Evolutionary conservation across 2,329 filamentous ascomycete species (phyloP).

Genomic region (Rugonectria rugulosa): DNA sequence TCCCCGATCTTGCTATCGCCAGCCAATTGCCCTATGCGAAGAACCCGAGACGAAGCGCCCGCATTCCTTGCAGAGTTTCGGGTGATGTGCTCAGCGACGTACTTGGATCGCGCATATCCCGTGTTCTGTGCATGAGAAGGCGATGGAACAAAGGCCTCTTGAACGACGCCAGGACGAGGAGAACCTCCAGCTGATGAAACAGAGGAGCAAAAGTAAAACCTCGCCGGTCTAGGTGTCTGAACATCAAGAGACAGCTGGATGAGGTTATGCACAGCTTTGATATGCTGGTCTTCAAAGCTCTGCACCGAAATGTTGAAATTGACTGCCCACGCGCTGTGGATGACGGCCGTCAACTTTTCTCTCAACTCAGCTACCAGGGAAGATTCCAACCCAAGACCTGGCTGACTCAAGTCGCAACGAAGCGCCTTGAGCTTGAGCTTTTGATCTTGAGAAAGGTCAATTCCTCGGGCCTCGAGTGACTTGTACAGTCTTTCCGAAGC

Average conservation of each 20-base stretch:
- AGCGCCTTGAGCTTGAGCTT: constrained; percentile 31
- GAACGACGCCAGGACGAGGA: constrained; percentile 43
- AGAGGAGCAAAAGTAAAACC: constrained; percentile 61
- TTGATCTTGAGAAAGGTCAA: constrained; percentile 28
- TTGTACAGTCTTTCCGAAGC: constrained; percentile 22
- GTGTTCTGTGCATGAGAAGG: constrained; percentile 49
- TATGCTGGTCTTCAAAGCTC: constrained; percentile 57
- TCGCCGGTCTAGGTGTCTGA: constrained; percentile 16
- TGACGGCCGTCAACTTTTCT: constrained; percentile 49
- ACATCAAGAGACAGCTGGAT: constrained; percentile 46
- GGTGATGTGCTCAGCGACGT: constrained; percentile 49
- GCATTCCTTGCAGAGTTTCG: constrained; percentile 41
- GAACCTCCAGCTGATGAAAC: constrained; percentile 45
- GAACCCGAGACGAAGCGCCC: constrained; percentile 41
- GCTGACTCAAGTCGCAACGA: constrained; percentile 29
- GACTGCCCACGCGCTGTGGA: constrained; percentile 62
- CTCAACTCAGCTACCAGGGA: constrained; percentile 41
- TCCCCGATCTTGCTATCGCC: constrained; percentile 55
- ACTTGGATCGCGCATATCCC: constrained; percentile 53
- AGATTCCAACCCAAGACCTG: constrained; percentile 26
- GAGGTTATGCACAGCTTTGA: constrained; percentile 55
- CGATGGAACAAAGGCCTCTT: constrained; percentile 44
- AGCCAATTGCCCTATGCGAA: constrained; percentile 59
- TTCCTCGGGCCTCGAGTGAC: constrained; percentile 21
- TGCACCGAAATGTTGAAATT: constrained; percentile 62